Evolutionary conservation across 139 green algal species (phyloP), one percentile per base, ranked within the genome.

Genomic region (Chlamydomonas sp.): DNA sequence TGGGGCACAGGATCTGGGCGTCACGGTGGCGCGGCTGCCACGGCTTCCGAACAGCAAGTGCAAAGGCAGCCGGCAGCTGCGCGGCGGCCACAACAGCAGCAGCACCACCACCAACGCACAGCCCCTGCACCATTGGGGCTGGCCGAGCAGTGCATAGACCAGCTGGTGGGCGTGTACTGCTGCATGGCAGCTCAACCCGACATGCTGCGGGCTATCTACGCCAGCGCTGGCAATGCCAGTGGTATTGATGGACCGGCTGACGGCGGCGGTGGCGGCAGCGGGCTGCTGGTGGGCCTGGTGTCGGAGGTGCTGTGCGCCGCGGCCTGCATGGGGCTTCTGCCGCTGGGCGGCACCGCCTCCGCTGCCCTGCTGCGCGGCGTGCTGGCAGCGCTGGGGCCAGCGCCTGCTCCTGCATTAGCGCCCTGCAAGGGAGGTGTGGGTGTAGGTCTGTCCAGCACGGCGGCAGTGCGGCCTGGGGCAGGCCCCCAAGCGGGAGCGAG

Each of bases 281-380:
- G 31, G 31, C 31, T 87, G n/a, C 80, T 87, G 31, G 12, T 87
- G 72, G 6, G 59, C 15, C 83, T 87, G 17, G 61, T 73, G n/a
- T 61, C 83, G 5, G 83, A 63, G 14, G 83, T 80, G 49, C 63
- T 87, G 62, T 9, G 5, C 18, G 76, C 73, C n/a, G 83, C 83
- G 83, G 83, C 83, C 12, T 15, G 12, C 5, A 31, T 18, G 12
- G 83, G 83, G 5, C n/a, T 14, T 14, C 74, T 87, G 61, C 8
- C 71, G 5, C 82, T 73, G 9, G 60, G 31, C 18, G 79, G 63
- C 9, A 4, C 78, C 10, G 17, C 18, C 7, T 62, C 17, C n/a
- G 60, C 59, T 17, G 59, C 68, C n/a, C 61, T 2, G 60, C 59
- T 17, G 59, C 68, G 10, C 61, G 2, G 3, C 63, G 1, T 4